Evolutionary conservation across 768 basidiomycete species (phyloP), one percentile per base, ranked within the genome.

Genomic region (Agaricus bisporus): DNA sequence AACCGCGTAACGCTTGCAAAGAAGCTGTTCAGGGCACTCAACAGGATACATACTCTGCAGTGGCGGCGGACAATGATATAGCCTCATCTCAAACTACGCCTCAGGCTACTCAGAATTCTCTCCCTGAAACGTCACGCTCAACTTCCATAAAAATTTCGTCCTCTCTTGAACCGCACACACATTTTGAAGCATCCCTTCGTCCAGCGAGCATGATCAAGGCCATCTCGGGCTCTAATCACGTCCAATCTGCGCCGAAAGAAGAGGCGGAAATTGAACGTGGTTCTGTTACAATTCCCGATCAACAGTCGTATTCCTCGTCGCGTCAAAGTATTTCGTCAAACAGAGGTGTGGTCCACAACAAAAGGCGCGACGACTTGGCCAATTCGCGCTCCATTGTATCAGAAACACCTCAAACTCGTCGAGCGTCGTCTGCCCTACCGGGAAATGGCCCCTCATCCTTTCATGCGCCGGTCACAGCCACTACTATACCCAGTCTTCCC

Each of bases 291-390:
- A n/a, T 49, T 54, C 63, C 29, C 58, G 64, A 10, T 49, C 65
- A 64, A 41, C 61, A 64, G 28, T 17, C 59, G 7, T 61, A 48
- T 25, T 37, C 56, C 14, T 14, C 11, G 22, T 47, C 41, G 56
- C 46, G 12, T 29, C 45, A 20, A 22, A 48, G 55, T 9, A 61
- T 44, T 48, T 51, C 68, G 54, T 68, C 71, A 4, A 84, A 84
- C 66, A 73, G 68, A 45, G 80, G 82, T 22, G 77, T 83, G 14
- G 82, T 85, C 38, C 83, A 83, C 58, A 66, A 73, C 55, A 83
- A 78, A 60, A 71, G 79, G 25, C 68, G 72, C 4, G 80, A 81
- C 48, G 55, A 61, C 25, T 20, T 47, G 12, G 36, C 43, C 29
- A 48, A 41, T 17, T 39, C 46, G 17, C 44, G 28, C 20, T 26